Percentiles rank a stretch among this genome's conserved stretches.
phyloP scores from a whole-genome alignment of 306 rosid species.

The Arachis hypogaea region DNA sequence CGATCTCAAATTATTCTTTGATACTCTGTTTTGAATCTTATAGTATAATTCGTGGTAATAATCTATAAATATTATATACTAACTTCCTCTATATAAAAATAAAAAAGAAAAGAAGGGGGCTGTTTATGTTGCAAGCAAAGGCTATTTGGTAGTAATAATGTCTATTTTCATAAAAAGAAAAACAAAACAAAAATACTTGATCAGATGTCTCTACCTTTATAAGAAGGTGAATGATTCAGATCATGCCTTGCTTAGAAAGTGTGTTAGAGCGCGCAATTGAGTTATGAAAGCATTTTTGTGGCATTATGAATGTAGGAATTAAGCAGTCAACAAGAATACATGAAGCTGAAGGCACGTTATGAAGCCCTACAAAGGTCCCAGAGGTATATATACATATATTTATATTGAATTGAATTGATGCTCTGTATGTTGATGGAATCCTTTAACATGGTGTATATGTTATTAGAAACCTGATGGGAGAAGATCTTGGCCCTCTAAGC shows the following conservation, averaged over 20 bases:
- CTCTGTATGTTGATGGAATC: neutral
- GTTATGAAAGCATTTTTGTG: no score
- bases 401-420: neutral
- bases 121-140: neutral
- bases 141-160: neutral
- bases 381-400: slow-evolving; percentile 62
- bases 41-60: no score
- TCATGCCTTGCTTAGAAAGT: no score
- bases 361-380: slow-evolving; percentile 85
- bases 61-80: no score
- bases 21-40: slow-evolving; percentile 28
- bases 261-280: no score
- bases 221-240: no score
- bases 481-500: slow-evolving; percentile 87
- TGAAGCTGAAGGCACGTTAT: slow-evolving; percentile 95
- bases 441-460: neutral
- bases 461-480: slow-evolving; percentile 88
- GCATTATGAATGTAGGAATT: slow-evolving; percentile 59
- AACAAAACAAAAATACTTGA: no score
- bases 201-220: no score
- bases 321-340: slow-evolving; percentile 97
- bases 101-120: neutral
- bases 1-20: neutral
- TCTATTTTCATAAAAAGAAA: no score
- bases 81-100: no score